Conservation (phyloP, 169 alveolate species). For the Cryptosporidium ubiquitum region DNA sequence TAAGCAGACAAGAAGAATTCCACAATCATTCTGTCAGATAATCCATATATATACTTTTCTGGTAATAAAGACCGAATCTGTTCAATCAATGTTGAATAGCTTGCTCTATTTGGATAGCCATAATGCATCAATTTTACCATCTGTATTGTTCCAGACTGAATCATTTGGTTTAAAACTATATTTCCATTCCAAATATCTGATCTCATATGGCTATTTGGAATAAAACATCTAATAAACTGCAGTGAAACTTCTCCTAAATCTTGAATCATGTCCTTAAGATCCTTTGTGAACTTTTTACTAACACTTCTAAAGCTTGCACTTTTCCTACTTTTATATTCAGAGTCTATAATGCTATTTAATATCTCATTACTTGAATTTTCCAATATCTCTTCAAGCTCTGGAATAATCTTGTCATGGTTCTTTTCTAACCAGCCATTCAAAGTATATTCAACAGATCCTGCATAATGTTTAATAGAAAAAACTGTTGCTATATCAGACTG, state of each 20-base stretch:
- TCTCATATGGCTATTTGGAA: constrained; percentile 78
- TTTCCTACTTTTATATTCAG: constrained; percentile 15
- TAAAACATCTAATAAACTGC: constrained; percentile 78
- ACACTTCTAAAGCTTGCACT: constrained; percentile 77
- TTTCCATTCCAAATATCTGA: constrained; percentile 59
- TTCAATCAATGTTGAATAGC: constrained; percentile 39
- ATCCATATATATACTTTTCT: constrained; percentile 60
- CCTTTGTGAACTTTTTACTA: constrained; percentile 77
- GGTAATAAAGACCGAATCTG: constrained; percentile 68
- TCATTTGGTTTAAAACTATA: constrained; percentile 73
- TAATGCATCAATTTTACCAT: constrained; percentile 77
- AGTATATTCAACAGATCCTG: constrained; percentile 87
- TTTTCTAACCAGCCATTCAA: constrained; percentile 84
- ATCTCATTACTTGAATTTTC: constrained; percentile 74
- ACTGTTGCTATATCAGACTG: background rate
- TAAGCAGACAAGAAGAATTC: constrained; percentile 65
- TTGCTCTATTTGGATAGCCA: constrained; percentile 76
- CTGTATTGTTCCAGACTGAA: constrained; percentile 76
- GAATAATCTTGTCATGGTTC: constrained; percentile 85
- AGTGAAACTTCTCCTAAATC: constrained; percentile 76
- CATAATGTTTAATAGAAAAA: constrained; percentile 85
- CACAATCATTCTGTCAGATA: constrained; percentile 65
- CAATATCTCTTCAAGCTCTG: constrained; percentile 78
- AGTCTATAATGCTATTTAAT: constrained; percentile 37
- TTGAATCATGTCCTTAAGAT: constrained; percentile 75